Evolutionary conservation across 768 basidiomycete species (phyloP).

Genomic region (Collybia sp.): DNA sequence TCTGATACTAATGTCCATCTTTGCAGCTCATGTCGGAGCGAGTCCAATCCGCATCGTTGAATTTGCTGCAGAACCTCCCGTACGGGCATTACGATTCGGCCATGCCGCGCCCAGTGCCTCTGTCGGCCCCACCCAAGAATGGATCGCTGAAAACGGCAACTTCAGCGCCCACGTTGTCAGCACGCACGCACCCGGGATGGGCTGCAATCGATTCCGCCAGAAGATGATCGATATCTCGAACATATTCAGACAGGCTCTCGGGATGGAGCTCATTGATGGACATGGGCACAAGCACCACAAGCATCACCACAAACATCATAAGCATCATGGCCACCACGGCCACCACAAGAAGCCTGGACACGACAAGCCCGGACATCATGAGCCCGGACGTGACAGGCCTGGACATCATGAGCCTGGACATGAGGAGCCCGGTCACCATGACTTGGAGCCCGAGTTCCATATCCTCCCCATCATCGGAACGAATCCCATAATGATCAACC

Average conservation of each 20-base stretch:
- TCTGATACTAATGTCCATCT: neutral
- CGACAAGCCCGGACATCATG: too few species aligned
- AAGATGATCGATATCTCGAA: slow-evolving; percentile 52
- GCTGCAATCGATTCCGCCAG: slow-evolving; percentile 31
- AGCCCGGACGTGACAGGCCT: too few species aligned
- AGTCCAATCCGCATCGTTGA: slow-evolving; percentile 45
- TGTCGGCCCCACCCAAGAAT: slow-evolving; percentile 18
- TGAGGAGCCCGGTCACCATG: slow-evolving; percentile 8
- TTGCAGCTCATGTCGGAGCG: slow-evolving; percentile 35
- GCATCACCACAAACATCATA: neutral
- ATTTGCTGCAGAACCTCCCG: slow-evolving; percentile 11
- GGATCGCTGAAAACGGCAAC: too few species aligned
- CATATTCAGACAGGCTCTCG: slow-evolving; percentile 49
- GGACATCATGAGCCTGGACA: too few species aligned
- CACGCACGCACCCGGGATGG: neutral
- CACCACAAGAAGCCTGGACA: neutral
- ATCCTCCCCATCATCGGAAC: slow-evolving; percentile 30
- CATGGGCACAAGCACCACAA: slow-evolving; percentile 3
- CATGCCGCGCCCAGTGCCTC: slow-evolving; percentile 27
- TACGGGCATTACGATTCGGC: slow-evolving; percentile 24
- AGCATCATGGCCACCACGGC: neutral
- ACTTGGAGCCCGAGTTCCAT: slow-evolving; percentile 19
- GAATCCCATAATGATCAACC: slow-evolving; percentile 10
- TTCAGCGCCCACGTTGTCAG: slow-evolving; percentile 3
- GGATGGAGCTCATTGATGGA: slow-evolving; percentile 42